These are phyloP conservation scores for Catunica adiposa DNA, from an alignment of 2,329 filamentous ascomycete species.

Conservation along the genomic window DNA sequence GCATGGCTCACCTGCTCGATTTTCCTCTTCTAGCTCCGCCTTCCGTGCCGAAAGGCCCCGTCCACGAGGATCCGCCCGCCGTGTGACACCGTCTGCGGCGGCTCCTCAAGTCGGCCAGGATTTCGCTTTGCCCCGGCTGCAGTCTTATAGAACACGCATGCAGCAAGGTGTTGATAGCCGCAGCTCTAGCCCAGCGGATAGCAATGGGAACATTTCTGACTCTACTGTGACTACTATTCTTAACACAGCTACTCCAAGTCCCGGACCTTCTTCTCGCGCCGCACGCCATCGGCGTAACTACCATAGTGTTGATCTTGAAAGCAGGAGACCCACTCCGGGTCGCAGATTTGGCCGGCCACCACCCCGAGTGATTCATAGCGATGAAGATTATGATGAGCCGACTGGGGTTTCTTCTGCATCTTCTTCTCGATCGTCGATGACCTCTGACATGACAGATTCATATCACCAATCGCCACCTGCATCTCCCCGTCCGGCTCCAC, in stretches of 20 bases:
- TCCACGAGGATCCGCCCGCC: not conserved
- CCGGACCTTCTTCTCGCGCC: not conserved
- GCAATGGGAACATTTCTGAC: constrained; percentile 5
- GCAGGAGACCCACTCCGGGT: not conserved
- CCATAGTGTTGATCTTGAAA: not conserved
- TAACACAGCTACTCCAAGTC: not conserved
- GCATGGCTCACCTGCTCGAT: not conserved
- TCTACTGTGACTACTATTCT: constrained; percentile 9
- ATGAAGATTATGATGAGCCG: constrained; percentile 5
- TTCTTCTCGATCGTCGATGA: constrained; percentile 6
- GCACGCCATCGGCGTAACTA: not conserved
- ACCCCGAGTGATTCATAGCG: constrained; percentile 1
- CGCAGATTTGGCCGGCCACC: not conserved
- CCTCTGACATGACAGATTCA: not conserved
- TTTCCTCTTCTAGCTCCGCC: not conserved
- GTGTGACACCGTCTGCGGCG: not conserved
- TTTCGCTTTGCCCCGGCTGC: not conserved
- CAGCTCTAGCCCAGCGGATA: not conserved
- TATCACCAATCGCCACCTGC: not conserved
- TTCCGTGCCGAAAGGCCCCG: not conserved
- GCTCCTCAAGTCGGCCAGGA: not conserved
- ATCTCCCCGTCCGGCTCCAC: not conserved
- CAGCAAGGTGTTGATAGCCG: not conserved
- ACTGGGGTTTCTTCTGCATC: not conserved
- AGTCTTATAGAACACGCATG: constrained; percentile 5